Conservation (phyloP, 129 eudicot genomes). For the Apium graveolens region DNA sequence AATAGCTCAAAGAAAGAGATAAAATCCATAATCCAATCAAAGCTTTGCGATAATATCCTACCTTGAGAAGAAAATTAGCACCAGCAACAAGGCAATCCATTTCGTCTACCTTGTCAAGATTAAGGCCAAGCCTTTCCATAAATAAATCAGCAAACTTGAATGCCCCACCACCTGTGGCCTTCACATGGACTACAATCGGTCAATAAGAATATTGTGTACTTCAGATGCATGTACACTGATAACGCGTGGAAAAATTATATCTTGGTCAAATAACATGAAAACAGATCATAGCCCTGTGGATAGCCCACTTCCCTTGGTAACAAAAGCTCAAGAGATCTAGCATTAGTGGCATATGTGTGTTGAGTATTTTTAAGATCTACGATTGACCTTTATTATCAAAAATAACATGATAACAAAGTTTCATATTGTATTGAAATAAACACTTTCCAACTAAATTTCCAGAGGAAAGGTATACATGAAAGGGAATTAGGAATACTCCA, state of each 20-base stretch:
- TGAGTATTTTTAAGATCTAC: not conserved
- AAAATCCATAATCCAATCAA: not conserved
- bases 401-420: not conserved
- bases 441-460: not conserved
- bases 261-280: not conserved
- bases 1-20: not conserved
- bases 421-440: not conserved
- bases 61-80: slow-evolving; percentile 90
- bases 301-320: not conserved
- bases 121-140: slow-evolving; percentile 68
- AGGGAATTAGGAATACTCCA: not conserved
- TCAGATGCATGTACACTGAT: not conserved
- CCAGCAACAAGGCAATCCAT: slow-evolving; percentile 92
- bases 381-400: not conserved
- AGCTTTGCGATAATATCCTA: slow-evolving; percentile 20
- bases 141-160: slow-evolving; percentile 84
- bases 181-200: slow-evolving; percentile 21
- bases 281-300: not conserved
- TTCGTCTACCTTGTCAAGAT: slow-evolving; percentile 74
- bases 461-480: not conserved
- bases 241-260: not conserved
- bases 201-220: slow-evolving; percentile 5
- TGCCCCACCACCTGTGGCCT: slow-evolving; percentile 99
- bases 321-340: not conserved
- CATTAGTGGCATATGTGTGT: not conserved